These are phyloP conservation scores for Lyophyllum semitale DNA, from an alignment of 768 basidiomycete genomes.

Conservation along the genomic window DNA sequence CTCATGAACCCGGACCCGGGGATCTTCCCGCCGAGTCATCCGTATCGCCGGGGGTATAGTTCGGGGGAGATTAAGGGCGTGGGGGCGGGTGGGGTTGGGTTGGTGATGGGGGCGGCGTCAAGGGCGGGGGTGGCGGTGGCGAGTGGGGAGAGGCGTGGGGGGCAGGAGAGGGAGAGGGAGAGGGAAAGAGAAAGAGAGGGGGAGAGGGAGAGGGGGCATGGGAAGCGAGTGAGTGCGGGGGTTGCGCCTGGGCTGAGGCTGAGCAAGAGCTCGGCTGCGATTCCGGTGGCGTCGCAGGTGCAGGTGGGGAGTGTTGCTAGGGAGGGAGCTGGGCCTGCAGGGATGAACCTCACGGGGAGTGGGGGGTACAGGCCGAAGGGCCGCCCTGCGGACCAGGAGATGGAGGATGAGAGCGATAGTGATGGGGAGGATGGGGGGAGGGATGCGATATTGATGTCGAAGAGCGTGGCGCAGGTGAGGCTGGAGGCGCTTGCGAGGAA, in stretches of 20 bases:
- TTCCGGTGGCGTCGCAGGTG: slow-evolving; percentile 51
- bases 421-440: slow-evolving; percentile 48
- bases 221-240: slow-evolving; percentile 8
- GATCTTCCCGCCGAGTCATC: slow-evolving; percentile 59
- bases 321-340: not conserved
- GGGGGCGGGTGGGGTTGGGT: slow-evolving; percentile 7
- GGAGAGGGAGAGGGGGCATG: not conserved
- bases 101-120: slow-evolving; percentile 10
- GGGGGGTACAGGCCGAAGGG: slow-evolving; percentile 64
- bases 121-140: not conserved
- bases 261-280: slow-evolving; percentile 60
- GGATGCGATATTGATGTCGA: slow-evolving; percentile 53
- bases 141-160: not conserved
- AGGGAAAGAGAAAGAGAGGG: not conserved
- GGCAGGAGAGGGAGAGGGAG: not conserved
- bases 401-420: slow-evolving; percentile 66
- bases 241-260: slow-evolving; percentile 36
- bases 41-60: slow-evolving; percentile 54
- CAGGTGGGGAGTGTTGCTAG: slow-evolving; percentile 30
- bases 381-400: slow-evolving; percentile 61
- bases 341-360: slow-evolving; percentile 3
- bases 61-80: slow-evolving; percentile 45
- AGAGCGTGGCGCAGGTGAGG: slow-evolving; percentile 70
- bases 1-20: slow-evolving; percentile 73
- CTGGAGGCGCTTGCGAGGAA: slow-evolving; percentile 58